Conservation (phyloP, 1,284 basidiomycete species). For the Rhodotorula sp. region DNA sequence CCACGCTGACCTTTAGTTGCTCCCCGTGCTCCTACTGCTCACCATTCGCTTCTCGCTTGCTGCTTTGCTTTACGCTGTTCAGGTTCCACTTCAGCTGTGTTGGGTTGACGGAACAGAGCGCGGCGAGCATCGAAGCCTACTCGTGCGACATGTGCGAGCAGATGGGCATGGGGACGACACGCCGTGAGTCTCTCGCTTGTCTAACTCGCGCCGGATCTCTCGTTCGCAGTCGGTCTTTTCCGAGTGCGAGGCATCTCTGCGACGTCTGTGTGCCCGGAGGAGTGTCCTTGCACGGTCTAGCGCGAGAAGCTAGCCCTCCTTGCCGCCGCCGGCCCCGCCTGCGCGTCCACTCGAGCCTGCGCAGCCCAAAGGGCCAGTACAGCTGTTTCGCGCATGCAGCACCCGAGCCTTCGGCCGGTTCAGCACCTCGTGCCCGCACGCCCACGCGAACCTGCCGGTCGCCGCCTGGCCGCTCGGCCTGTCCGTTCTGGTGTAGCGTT, state of each 20-base stretch:
- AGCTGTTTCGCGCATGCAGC: no score
- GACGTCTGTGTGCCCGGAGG: no score
- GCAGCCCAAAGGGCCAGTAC: no score
- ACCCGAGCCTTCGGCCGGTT: no score
- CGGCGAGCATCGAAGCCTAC: constrained; percentile 45
- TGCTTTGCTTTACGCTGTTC: neutral
- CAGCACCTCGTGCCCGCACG: no score
- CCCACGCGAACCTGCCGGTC: no score
- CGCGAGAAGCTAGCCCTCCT: no score
- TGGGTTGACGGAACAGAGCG: constrained; percentile 40
- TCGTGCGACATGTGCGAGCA: constrained; percentile 47
- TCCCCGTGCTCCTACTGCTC: neutral
- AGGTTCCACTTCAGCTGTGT: constrained; percentile 50
- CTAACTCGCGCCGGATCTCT: neutral
- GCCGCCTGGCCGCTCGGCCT: no score
- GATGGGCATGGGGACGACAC: constrained; percentile 45
- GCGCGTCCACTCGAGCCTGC: neutral
- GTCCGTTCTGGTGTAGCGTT: no score
- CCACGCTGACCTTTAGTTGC: neutral
- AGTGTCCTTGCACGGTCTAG: no score
- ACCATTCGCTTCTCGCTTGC: neutral
- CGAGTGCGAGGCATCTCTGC: no score
- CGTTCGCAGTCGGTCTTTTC: neutral
- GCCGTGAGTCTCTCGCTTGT: constrained; percentile 40
- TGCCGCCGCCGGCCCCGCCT: neutral